Conservation (phyloP, 2,329 filamentous ascomycete genomes). For the Ilyonectria robusta region DNA sequence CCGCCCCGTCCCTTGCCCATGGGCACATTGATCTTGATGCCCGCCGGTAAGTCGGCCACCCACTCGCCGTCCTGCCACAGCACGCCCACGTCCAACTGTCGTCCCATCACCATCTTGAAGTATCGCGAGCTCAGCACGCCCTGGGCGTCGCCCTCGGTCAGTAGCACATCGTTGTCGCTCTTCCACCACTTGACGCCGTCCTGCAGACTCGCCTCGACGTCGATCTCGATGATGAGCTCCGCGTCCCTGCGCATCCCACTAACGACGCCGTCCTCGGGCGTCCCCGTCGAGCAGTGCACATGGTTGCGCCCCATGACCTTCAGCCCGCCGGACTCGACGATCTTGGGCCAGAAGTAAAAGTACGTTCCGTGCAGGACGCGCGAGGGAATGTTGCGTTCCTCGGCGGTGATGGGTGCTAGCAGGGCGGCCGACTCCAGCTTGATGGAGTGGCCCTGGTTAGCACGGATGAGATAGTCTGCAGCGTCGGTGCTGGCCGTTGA, state of each 20-base stretch:
- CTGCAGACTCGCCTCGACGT: conserved; percentile 76
- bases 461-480: conserved; percentile 86
- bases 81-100: conserved; percentile 71
- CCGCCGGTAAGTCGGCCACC: conserved; percentile 75
- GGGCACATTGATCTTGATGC: conserved; percentile 65
- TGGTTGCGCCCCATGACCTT: conserved; percentile 88
- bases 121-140: conserved; percentile 76
- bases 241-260: conserved; percentile 86
- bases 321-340: conserved; percentile 83
- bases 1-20: conserved; percentile 63
- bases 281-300: conserved; percentile 87
- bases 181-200: conserved; percentile 81
- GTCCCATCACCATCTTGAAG: conserved; percentile 79
- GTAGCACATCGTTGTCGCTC: conserved; percentile 83
- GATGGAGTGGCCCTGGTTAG: conserved; percentile 95
- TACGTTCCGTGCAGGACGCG: conserved; percentile 91
- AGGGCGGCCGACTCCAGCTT: conserved; percentile 79
- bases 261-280: conserved; percentile 74
- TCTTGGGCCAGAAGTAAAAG: conserved; percentile 82
- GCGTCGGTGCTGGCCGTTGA: conserved; percentile 61
- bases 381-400: conserved; percentile 70
- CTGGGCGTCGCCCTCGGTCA: conserved; percentile 72
- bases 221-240: conserved; percentile 83
- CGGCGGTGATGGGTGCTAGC: conserved; percentile 76
- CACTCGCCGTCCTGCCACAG: conserved; percentile 80